These are phyloP conservation scores for Silene conica DNA, from an alignment of 148 eudicot species.

Conservation along the genomic window DNA sequence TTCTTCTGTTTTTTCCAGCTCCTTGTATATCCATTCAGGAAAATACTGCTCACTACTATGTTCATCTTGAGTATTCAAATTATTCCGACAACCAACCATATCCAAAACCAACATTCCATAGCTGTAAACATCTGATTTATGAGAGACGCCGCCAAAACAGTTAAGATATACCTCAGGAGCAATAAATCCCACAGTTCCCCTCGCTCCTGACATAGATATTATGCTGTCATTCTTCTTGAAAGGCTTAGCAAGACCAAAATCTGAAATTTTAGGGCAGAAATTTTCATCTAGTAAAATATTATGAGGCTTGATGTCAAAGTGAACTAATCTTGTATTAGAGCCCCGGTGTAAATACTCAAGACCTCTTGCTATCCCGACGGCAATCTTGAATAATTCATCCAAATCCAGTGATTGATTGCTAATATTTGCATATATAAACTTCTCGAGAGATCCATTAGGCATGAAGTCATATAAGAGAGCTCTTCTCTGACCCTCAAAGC, in stretches of 20 bases:
- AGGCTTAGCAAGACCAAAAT: slow-evolving; percentile 31
- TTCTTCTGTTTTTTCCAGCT: slow-evolving; percentile 18
- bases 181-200: slow-evolving; percentile 33
- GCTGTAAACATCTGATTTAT: slow-evolving; percentile 27
- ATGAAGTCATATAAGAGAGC: slow-evolving; percentile 67
- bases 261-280: slow-evolving; percentile 28
- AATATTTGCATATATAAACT: neutral
- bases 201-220: slow-evolving; percentile 20
- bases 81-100: slow-evolving; percentile 19
- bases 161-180: slow-evolving; percentile 19
- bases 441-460: slow-evolving; percentile 50
- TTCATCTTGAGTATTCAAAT: neutral
- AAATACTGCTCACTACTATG: slow-evolving; percentile 8
- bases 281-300: slow-evolving; percentile 26
- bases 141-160: slow-evolving; percentile 13
- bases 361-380: slow-evolving; percentile 26
- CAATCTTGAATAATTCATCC: slow-evolving; percentile 21
- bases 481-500: slow-evolving; percentile 48
- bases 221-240: slow-evolving; percentile 18
- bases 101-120: slow-evolving; percentile 37
- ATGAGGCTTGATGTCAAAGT: slow-evolving; percentile 38
- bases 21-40: slow-evolving; percentile 29
- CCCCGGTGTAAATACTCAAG: slow-evolving; percentile 33
- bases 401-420: slow-evolving; percentile 4
- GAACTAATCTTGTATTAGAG: slow-evolving; percentile 28